A percentile compares a stretch with the other conserved stretches of the same genome.
Evolutionary conservation across 805 yeast species (phyloP).

Genomic region (Wickerhamomyces mucosus): DNA sequence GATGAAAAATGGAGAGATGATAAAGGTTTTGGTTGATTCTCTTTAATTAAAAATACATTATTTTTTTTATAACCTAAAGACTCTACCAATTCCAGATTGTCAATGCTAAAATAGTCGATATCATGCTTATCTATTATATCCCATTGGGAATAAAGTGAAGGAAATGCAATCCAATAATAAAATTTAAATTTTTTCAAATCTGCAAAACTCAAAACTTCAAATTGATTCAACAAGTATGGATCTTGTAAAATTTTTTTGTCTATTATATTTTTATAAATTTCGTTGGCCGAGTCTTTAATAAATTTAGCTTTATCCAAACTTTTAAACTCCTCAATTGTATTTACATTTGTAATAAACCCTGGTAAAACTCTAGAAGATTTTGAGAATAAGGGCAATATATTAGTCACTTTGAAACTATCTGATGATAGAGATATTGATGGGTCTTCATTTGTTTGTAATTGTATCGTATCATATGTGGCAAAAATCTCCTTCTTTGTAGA

Average conservation of each 20-base stretch:
- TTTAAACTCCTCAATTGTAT: slow-evolving; percentile 83
- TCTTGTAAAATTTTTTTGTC: slow-evolving; percentile 26
- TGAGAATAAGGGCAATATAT: slow-evolving; percentile 10
- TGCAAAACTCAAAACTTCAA: slow-evolving; percentile 59
- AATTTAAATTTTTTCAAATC: slow-evolving; percentile 85
- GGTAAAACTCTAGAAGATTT: slow-evolving; percentile 17
- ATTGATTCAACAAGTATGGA: slow-evolving; percentile 33
- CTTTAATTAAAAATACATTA: too few relatives aligned
- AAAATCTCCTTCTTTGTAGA: slow-evolving; percentile 19
- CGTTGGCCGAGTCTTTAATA: slow-evolving; percentile 32
- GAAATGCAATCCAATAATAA: slow-evolving; percentile 85
- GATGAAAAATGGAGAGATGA: slow-evolving; percentile 12
- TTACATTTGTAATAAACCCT: slow-evolving; percentile 50
- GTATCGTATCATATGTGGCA: slow-evolving; percentile 21
- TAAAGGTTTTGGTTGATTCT: slow-evolving; percentile 10
- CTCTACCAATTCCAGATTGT: too few relatives aligned
- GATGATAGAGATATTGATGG: slow-evolving; percentile 20
- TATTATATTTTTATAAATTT: slow-evolving; percentile 20
- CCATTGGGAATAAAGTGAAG: slow-evolving; percentile 54
- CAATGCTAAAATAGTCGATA: too few relatives aligned
- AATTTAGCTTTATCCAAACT: slow-evolving; percentile 50
- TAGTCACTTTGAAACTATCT: slow-evolving; percentile 21
- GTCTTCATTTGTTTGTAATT: slow-evolving; percentile 21
- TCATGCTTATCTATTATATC: slow-evolving; percentile 2
- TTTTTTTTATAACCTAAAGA: too few relatives aligned